These are phyloP conservation scores for Saturnispora sekii DNA, from an alignment of 805 yeast genomes.

Conservation along the genomic window DNA sequence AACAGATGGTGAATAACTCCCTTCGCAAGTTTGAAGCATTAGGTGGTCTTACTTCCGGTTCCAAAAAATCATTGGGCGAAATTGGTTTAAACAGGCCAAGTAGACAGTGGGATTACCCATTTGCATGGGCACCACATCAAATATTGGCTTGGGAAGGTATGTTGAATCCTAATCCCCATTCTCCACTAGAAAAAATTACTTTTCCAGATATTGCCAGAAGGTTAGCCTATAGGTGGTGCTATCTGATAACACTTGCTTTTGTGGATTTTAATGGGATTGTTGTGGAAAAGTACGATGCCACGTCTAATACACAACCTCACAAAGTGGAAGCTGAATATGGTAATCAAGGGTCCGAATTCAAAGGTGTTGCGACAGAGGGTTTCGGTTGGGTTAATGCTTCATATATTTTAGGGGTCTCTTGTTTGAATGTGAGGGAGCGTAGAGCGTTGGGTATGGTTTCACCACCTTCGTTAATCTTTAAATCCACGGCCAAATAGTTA, in stretches of 20 bases:
- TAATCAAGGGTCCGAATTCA: conserved; percentile 87
- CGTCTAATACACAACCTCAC: conserved; percentile 75
- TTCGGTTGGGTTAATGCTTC: conserved; percentile 98
- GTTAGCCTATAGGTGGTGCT: conserved; percentile 80
- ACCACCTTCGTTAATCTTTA: conserved; percentile 38
- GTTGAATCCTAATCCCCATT: conserved; percentile 51
- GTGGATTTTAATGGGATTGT: conserved; percentile 91
- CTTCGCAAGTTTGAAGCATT: conserved; percentile 65
- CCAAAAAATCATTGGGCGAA: conserved; percentile 63
- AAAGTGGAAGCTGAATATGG: conserved; percentile 94
- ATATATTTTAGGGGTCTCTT: conserved; percentile 61
- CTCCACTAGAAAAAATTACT: conserved; percentile 7
- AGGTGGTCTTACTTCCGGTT: conserved; percentile 87
- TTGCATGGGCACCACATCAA: conserved; percentile 98
- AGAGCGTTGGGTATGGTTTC: conserved; percentile 75
- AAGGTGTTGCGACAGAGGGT: conserved; percentile 92
- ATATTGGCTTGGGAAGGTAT: conserved; percentile 89
- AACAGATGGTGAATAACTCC: conserved; percentile 43
- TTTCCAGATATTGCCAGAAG: conserved; percentile 48
- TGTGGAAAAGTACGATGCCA: conserved; percentile 91
- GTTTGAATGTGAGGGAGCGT: conserved; percentile 53
- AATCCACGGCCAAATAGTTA: background rate
- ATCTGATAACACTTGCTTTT: conserved; percentile 78
- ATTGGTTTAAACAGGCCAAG: conserved; percentile 65
- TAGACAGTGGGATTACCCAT: conserved; percentile 97